Conservation (phyloP, 192 early-diverging fungal genomes). For the Coemansia sp. region DNA sequence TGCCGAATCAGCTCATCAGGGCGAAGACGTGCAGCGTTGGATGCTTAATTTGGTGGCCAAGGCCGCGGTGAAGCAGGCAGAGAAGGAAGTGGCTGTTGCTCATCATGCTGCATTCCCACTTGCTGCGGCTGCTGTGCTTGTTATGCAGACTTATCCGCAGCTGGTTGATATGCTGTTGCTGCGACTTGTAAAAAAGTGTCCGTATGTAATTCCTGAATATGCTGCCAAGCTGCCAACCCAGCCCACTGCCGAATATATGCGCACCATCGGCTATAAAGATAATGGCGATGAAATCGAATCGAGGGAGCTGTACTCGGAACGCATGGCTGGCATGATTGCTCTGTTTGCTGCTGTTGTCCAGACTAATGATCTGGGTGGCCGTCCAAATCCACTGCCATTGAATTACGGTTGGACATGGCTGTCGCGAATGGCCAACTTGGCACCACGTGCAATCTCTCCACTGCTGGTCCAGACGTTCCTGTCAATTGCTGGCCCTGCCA, state of each 20-base stretch:
- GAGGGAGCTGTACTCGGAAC: constrained; percentile 32
- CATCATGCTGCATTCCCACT: constrained; percentile 39
- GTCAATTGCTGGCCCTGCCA: constrained; percentile 36
- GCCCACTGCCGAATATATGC: constrained; percentile 24
- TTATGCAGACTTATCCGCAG: constrained; percentile 27
- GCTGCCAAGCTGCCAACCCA: constrained; percentile 13
- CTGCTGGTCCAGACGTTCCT: constrained; percentile 42
- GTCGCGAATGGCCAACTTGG: constrained; percentile 38
- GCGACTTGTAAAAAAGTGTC: constrained; percentile 51
- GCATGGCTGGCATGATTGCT: constrained; percentile 48
- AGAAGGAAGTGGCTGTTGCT: constrained; percentile 33
- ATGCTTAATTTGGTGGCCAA: constrained; percentile 49
- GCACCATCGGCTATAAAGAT: constrained; percentile 35
- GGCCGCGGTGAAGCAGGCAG: constrained; percentile 45
- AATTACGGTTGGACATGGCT: constrained; percentile 44
- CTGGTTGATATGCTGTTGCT: constrained; percentile 38
- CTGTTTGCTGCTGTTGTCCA: constrained; percentile 46
- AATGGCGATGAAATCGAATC: constrained; percentile 40
- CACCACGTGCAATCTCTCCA: constrained; percentile 38
- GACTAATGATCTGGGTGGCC: constrained; percentile 10
- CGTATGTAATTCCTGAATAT: constrained; percentile 39
- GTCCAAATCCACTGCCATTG: constrained; percentile 21
- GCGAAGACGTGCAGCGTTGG: constrained; percentile 33
- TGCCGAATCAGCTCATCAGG: constrained; percentile 6
- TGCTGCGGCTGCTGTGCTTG: constrained; percentile 26